These are phyloP conservation scores for Coemansia sp. DNA, from an alignment of 192 early-diverging fungal genomes.

Conservation along the genomic window DNA sequence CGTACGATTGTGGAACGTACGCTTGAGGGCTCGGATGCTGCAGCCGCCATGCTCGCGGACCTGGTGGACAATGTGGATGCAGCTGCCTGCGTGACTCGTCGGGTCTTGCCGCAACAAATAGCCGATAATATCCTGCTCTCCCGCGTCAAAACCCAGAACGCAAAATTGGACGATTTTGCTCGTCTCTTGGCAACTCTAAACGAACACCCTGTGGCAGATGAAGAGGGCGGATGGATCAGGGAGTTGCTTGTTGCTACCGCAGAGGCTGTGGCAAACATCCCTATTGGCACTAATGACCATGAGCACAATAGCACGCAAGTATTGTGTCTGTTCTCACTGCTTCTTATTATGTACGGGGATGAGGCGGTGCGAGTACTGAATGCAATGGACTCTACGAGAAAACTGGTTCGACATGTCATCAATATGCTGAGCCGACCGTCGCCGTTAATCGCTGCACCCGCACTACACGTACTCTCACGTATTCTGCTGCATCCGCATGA, in stretches of 20 bases:
- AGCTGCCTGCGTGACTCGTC: neutral
- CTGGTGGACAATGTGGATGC: slow-evolving; percentile 13
- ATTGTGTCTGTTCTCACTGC: slow-evolving; percentile 28
- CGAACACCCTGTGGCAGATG: neutral
- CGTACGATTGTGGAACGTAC: slow-evolving; percentile 4
- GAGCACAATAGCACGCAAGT: slow-evolving; percentile 6
- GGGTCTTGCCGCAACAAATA: neutral
- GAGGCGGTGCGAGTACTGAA: slow-evolving; percentile 6
- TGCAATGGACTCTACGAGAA: slow-evolving; percentile 6
- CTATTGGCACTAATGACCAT: neutral
- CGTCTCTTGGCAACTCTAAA: neutral
- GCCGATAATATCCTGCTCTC: neutral
- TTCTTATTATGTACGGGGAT: slow-evolving; percentile 13
- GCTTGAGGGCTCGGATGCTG: neutral
- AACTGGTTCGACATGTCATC: slow-evolving; percentile 31
- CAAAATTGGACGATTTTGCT: slow-evolving; percentile 1
- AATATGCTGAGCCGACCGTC: slow-evolving; percentile 30
- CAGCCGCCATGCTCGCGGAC: slow-evolving; percentile 22
- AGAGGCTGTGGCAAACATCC: neutral
- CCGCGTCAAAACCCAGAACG: neutral
- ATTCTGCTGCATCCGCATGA: slow-evolving; percentile 22
- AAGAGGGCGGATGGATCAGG: neutral
- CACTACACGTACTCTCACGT: slow-evolving; percentile 32
- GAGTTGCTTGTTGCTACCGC: neutral
- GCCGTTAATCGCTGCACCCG: slow-evolving; percentile 30